phyloP scores from a whole-genome alignment of 106 monocot genomes.

The Dioscorea alata region DNA sequence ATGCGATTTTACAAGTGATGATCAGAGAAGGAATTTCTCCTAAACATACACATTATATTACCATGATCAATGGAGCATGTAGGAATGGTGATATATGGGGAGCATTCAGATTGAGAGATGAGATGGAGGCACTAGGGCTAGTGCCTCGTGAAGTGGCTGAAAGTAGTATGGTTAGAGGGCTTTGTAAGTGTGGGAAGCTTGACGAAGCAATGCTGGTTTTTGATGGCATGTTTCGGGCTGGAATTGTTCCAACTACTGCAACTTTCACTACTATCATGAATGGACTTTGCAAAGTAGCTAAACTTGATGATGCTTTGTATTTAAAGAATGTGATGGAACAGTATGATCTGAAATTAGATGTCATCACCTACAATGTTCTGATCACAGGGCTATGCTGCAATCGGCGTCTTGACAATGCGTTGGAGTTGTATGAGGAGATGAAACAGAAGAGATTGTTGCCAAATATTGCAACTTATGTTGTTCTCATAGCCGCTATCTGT shows the following conservation, averaged over 20 bases:
- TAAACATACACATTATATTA: conserved; percentile 72
- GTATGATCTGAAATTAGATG: conserved; percentile 55
- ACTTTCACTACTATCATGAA: conserved; percentile 90
- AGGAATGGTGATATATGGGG: conserved; percentile 61
- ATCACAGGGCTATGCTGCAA: conserved; percentile 63
- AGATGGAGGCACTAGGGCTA: conserved; percentile 53
- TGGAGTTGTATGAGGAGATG: conserved; percentile 67
- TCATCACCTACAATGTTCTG: conserved; percentile 78
- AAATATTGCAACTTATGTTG: conserved; percentile 70
- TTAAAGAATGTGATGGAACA: conserved; percentile 57
- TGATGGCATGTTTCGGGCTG: conserved; percentile 41
- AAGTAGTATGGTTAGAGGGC: conserved; percentile 64
- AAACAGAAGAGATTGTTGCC: conserved; percentile 62
- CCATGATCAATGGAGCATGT: conserved; percentile 74
- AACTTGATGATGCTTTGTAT: conserved; percentile 51
- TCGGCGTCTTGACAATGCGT: conserved; percentile 26
- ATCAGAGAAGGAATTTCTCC: conserved; percentile 43
- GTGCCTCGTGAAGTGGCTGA: conserved; percentile 67
- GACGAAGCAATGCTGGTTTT: conserved; percentile 74
- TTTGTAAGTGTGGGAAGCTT: conserved; percentile 78
- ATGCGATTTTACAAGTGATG: conserved; percentile 68
- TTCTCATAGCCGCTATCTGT: conserved; percentile 44
- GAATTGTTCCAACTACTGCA: conserved; percentile 65
- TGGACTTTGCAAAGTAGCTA: conserved; percentile 40
- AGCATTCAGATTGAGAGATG: conserved; percentile 75